These are phyloP conservation scores for Yamadazyma nakazawae DNA, from an alignment of 805 yeast species.

Conservation along the genomic window DNA sequence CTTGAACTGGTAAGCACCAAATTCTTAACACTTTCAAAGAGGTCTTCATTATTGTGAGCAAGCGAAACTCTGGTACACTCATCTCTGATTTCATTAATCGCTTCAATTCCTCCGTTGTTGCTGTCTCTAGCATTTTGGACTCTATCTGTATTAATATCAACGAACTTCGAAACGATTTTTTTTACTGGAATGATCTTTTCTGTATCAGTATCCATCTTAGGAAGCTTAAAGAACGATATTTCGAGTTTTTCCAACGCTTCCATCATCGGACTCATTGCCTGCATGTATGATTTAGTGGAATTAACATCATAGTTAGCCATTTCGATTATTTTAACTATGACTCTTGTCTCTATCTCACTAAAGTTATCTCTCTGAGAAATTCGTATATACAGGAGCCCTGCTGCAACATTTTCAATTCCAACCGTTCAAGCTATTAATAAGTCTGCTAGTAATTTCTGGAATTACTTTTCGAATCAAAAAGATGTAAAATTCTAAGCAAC, in stretches of 20 bases:
- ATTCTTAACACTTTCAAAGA: constrained; percentile 10
- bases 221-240: constrained; percentile 21
- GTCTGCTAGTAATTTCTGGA: background rate
- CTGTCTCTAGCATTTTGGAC: constrained; percentile 17
- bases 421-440: background rate
- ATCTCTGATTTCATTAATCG: constrained; percentile 21
- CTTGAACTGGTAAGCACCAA: constrained; percentile 7
- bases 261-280: constrained; percentile 73
- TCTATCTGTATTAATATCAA: constrained; percentile 33
- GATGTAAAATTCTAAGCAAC: no score
- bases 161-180: constrained; percentile 34
- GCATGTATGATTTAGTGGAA: constrained; percentile 73
- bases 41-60: constrained; percentile 17
- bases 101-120: background rate
- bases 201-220: constrained; percentile 37
- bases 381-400: background rate
- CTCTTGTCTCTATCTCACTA: background rate
- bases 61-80: constrained; percentile 33
- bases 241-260: constrained; percentile 38
- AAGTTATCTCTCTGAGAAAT: background rate
- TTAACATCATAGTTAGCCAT: constrained; percentile 46
- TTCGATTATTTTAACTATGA: background rate
- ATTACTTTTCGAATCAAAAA: no score
- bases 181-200: constrained; percentile 25
- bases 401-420: background rate